phyloP scores from a whole-genome alignment of 192 early-diverging fungal species.

The Linnemannia zychae region DNA sequence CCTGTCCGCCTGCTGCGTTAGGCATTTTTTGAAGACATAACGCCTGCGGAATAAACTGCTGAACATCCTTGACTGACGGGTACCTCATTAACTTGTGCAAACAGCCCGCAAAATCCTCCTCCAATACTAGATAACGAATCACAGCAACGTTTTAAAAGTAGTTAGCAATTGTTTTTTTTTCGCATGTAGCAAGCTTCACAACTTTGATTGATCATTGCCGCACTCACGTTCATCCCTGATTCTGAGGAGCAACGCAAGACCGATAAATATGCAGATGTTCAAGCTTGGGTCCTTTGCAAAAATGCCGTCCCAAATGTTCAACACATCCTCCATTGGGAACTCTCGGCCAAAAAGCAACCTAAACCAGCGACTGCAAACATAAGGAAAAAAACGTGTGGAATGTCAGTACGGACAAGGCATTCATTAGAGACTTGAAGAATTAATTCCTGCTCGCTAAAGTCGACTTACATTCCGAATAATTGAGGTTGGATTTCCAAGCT shows the following conservation, averaged over 20 bases:
- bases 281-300: constrained; percentile 86
- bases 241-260: constrained; percentile 78
- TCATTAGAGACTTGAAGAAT: not conserved
- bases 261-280: constrained; percentile 86
- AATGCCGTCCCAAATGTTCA: constrained; percentile 92
- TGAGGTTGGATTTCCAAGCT: constrained; percentile 91
- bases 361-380: constrained; percentile 79
- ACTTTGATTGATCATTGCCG: not conserved
- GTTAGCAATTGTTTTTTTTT: not conserved
- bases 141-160: not conserved
- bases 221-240: constrained; percentile 78
- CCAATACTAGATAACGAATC: constrained; percentile 59
- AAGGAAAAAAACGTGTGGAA: not conserved
- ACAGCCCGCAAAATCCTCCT: constrained; percentile 74
- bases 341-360: constrained; percentile 94
- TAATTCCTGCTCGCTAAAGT: not conserved
- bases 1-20: constrained; percentile 57
- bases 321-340: constrained; percentile 76
- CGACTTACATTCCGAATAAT: constrained; percentile 88
- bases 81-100: constrained; percentile 74
- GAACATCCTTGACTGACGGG: constrained; percentile 64
- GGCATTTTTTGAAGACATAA: constrained; percentile 68
- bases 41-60: constrained; percentile 73
- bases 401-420: not conserved
- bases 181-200: not conserved